phyloP scores from a whole-genome alignment of 257 asterid genomes.

The Nicotiana sylvestris region DNA sequence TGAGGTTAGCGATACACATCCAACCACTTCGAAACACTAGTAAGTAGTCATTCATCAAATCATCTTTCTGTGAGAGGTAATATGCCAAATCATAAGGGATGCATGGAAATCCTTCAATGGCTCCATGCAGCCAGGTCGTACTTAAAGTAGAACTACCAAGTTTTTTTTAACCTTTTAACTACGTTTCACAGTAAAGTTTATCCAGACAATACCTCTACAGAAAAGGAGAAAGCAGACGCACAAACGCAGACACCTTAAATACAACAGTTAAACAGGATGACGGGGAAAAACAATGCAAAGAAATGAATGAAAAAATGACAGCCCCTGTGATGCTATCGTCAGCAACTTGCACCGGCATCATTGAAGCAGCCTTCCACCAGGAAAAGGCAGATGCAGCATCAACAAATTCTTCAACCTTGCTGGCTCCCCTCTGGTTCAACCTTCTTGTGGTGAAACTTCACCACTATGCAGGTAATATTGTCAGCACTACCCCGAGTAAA shows the following conservation, averaged over 20 bases:
- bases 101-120: not conserved
- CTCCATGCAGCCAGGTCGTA: not conserved
- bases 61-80: not conserved
- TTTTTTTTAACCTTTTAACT: not conserved
- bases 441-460: conserved; percentile 63
- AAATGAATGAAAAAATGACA: conserved; percentile 36
- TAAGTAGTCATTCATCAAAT: not conserved
- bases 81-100: not conserved
- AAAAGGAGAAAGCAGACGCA: conserved; percentile 12
- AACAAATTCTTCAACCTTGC: conserved; percentile 24
- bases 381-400: conserved; percentile 23
- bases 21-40: not conserved
- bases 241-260: conserved; percentile 12
- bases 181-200: not conserved
- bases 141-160: not conserved
- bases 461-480: conserved; percentile 95
- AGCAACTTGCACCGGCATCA: conserved; percentile 6
- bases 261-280: conserved; percentile 6
- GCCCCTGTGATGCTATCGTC: conserved; percentile 1
- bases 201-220: conserved; percentile 14
- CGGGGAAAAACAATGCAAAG: not conserved
- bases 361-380: conserved; percentile 7
- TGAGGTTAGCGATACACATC: not conserved
- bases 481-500: conserved; percentile 95
- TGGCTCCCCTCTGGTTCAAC: conserved; percentile 25